Conservation (phyloP, 164 flowering plant genomes). For the Akebia trifoliata region DNA sequence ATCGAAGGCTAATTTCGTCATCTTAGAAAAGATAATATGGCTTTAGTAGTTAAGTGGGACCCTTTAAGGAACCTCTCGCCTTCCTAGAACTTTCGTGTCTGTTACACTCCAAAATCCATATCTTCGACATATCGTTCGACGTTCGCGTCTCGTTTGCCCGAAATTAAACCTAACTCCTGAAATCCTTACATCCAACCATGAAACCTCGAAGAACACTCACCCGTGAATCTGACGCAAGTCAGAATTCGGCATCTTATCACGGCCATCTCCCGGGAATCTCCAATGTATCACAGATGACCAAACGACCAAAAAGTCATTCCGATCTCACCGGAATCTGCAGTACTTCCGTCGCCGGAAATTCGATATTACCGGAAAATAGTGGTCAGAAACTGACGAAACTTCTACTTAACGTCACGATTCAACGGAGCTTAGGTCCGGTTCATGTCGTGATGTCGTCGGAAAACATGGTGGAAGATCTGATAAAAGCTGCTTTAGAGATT, state of each 20-base stretch:
- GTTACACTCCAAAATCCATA: neutral
- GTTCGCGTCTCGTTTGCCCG: neutral
- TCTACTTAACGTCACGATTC: slow-evolving; percentile 56
- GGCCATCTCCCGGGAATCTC: neutral
- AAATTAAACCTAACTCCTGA: neutral
- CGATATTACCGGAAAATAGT: neutral
- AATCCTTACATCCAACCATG: neutral
- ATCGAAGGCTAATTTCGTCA: neutral
- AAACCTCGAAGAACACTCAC: neutral
- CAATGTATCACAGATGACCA: neutral
- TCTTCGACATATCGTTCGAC: neutral
- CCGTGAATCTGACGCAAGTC: neutral
- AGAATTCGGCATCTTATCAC: neutral
- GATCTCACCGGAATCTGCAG: slow-evolving; percentile 6
- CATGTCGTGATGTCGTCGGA: slow-evolving; percentile 61
- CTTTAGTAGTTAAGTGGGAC: neutral
- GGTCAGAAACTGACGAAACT: slow-evolving; percentile 34
- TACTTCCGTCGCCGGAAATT: neutral
- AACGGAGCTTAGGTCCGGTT: slow-evolving; percentile 57
- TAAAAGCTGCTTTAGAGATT: slow-evolving; percentile 34
- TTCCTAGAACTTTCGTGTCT: slow-evolving; percentile 5
- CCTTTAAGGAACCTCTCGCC: neutral
- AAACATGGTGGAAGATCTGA: slow-evolving; percentile 44
- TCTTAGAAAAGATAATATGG: neutral
- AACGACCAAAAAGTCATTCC: slow-evolving; percentile 13